These are phyloP conservation scores for Sporothrix humicola DNA, from an alignment of 2,329 filamentous ascomycete genomes.

Conservation along the genomic window DNA sequence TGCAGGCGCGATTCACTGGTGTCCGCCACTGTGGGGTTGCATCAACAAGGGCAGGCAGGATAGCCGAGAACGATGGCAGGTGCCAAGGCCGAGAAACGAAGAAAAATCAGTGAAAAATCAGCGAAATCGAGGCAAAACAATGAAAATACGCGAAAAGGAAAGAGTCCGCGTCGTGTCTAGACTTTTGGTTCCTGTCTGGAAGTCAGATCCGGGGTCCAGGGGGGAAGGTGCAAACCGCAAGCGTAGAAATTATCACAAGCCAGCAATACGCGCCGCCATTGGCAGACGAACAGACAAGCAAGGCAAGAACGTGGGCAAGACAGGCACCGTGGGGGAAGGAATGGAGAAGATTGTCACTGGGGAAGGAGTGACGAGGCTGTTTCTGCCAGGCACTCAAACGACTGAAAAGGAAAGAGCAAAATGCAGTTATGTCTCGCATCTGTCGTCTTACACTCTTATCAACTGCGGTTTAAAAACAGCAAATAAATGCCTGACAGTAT, in stretches of 20 bases:
- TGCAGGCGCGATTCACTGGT: constrained; percentile 4
- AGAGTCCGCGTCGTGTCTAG: not conserved
- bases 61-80: constrained; percentile 16
- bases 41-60: constrained; percentile 3
- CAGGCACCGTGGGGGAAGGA: constrained; percentile 10
- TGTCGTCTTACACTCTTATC: not conserved
- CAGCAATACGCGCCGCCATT: constrained; percentile 21
- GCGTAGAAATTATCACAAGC: constrained; percentile 7
- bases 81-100: not conserved
- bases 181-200: not conserved
- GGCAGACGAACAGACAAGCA: not conserved
- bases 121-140: not conserved
- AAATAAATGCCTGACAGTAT: not conserved
- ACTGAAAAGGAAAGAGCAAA: not conserved
- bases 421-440: not conserved
- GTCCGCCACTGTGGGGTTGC: constrained; percentile 21
- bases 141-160: constrained; percentile 1
- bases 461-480: not conserved
- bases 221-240: constrained; percentile 21
- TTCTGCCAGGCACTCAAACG: not conserved
- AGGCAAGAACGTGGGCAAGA: constrained; percentile 18
- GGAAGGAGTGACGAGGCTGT: constrained; percentile 1
- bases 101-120: not conserved
- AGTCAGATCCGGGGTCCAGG: not conserved
- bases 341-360: not conserved